Conservation (phyloP, 2,329 filamentous ascomycete genomes). For the Sclerotinia trifoliorum region DNA sequence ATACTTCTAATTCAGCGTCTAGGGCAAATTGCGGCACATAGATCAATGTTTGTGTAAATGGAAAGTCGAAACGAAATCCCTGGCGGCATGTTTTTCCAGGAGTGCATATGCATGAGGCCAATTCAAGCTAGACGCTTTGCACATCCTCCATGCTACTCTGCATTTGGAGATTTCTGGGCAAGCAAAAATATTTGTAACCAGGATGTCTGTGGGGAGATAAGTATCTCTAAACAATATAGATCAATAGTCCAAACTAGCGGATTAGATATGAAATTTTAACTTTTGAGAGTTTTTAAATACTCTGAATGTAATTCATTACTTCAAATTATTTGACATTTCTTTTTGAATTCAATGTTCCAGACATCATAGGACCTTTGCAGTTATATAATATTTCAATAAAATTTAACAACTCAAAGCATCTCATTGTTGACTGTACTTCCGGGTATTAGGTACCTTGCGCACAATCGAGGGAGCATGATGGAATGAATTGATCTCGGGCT, state of each 20-base stretch:
- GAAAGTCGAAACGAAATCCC: not conserved
- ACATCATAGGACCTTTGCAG: too few species aligned
- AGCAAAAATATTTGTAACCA: too few species aligned
- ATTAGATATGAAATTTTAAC: too few species aligned
- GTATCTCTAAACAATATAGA: not conserved
- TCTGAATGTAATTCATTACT: too few species aligned
- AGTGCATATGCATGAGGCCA: not conserved
- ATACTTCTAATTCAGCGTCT: not conserved
- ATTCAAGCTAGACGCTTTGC: not conserved
- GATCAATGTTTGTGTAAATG: not conserved
- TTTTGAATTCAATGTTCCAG: too few species aligned
- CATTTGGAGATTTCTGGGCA: not conserved
- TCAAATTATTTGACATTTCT: too few species aligned
- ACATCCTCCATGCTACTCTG: not conserved
- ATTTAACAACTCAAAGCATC: too few species aligned
- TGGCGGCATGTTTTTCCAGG: not conserved
- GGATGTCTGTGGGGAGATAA: not conserved
- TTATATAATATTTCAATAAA: too few species aligned
- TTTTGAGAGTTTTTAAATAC: too few species aligned
- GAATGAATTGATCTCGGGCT: not conserved
- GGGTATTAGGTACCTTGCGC: too few species aligned
- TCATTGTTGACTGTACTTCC: too few species aligned
- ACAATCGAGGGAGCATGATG: not conserved
- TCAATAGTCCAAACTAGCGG: too few species aligned
- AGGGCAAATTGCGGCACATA: not conserved